phyloP scores from a whole-genome alignment of 75 land plant genomes.

The Pseudotsuga menziesii region DNA sequence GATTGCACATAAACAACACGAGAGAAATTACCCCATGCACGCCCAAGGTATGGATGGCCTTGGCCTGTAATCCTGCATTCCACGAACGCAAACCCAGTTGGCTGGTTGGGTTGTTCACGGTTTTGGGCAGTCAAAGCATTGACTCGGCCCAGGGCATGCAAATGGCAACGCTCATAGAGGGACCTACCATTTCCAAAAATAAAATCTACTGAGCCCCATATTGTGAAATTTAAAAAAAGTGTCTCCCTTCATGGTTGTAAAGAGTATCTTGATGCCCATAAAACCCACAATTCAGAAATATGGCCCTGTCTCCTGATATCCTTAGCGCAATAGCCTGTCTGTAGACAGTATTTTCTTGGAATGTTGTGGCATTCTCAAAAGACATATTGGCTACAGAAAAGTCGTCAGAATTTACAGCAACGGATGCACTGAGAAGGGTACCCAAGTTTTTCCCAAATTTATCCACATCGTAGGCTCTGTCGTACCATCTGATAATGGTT shows the following conservation, averaged over 20 bases:
- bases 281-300: conserved; percentile 25
- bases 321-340: conserved; percentile 26
- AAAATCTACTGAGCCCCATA: conserved; percentile 24
- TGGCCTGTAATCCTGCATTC: no score
- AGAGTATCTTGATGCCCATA: conserved; percentile 30
- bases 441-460: not conserved
- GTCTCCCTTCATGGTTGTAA: conserved; percentile 27
- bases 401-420: not conserved
- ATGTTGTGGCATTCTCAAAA: not conserved
- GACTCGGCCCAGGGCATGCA: not conserved
- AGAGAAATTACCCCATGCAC: no score
- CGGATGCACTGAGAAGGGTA: not conserved
- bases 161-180: conserved; percentile 10
- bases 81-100: no score
- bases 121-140: conserved; percentile 29
- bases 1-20: no score
- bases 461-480: conserved; percentile 9
- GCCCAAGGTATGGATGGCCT: no score
- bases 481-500: conserved; percentile 21
- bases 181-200: conserved; percentile 35
- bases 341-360: conserved; percentile 7
- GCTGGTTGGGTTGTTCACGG: not conserved
- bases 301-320: conserved; percentile 25
- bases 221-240: conserved; percentile 29
- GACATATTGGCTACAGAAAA: not conserved